These are phyloP conservation scores for Cytospora chrysosperma DNA, from an alignment of 2,329 filamentous ascomycete genomes.

Conservation along the genomic window DNA sequence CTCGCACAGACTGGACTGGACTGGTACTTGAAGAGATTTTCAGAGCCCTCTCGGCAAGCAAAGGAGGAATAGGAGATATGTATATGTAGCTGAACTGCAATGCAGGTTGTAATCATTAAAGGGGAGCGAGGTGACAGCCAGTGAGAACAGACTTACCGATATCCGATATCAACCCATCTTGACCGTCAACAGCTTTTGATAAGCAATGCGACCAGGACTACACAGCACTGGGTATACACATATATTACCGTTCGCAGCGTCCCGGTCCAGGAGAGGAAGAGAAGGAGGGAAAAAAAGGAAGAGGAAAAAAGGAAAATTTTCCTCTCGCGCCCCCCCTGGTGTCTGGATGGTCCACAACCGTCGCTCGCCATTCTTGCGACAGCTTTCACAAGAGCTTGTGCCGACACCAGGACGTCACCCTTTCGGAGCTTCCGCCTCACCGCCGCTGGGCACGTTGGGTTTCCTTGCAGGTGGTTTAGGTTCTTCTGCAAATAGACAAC, in stretches of 20 bases:
- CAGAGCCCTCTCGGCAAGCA: not conserved
- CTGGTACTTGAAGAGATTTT: not conserved
- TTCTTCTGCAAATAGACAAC: not conserved
- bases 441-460: not conserved
- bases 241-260: slow-evolving; percentile 2
- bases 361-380: slow-evolving; percentile 19
- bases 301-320: too few relatives aligned
- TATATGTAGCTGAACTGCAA: not conserved
- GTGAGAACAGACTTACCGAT: not conserved
- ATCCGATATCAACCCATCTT: not conserved
- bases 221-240: not conserved
- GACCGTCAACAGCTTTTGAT: not conserved
- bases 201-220: not conserved
- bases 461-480: not conserved
- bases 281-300: too few relatives aligned
- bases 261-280: too few relatives aligned
- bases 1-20: not conserved
- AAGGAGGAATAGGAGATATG: not conserved
- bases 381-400: slow-evolving; percentile 17
- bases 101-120: not conserved
- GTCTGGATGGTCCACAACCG: slow-evolving; percentile 9
- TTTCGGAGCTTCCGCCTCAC: not conserved
- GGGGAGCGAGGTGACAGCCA: not conserved
- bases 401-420: not conserved
- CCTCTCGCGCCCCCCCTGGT: not conserved